Evolutionary conservation across 306 rosid species (phyloP).

Genomic region (Astragalus membranaceus): DNA sequence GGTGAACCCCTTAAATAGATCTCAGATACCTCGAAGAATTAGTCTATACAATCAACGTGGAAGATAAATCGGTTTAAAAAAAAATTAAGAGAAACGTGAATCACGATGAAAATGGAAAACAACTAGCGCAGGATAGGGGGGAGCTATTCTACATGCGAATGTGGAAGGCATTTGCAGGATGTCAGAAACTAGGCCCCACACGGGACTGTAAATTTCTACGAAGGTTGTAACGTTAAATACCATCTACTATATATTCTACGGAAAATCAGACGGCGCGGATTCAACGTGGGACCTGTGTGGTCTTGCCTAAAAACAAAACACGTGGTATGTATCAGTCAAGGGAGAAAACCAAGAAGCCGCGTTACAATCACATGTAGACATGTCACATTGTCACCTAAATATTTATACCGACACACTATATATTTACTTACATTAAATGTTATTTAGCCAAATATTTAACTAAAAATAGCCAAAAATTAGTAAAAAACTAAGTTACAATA

Average conservation of each 20-base stretch:
- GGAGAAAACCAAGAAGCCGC: not conserved
- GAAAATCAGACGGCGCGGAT: not conserved
- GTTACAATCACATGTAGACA: not conserved
- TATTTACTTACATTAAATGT: no score
- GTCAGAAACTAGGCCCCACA: not conserved
- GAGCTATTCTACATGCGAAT: no score
- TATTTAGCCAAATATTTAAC: no score
- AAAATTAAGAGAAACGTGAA: conserved; percentile 20
- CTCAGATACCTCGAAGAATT: no score
- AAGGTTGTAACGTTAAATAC: not conserved
- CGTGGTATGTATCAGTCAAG: not conserved
- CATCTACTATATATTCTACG: no score
- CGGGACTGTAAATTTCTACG: not conserved
- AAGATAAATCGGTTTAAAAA: no score
- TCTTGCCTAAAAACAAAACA: not conserved
- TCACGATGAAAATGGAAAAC: not conserved
- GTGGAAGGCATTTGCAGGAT: not conserved
- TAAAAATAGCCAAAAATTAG: no score
- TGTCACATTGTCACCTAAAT: not conserved
- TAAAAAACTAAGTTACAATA: no score
- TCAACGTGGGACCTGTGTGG: not conserved
- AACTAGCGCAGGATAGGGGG: no score
- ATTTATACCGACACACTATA: not conserved
- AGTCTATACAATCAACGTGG: no score
- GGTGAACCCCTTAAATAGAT: no score